Conservation (phyloP, 257 asterid genomes). For the Jaltomata sinuosa region DNA sequence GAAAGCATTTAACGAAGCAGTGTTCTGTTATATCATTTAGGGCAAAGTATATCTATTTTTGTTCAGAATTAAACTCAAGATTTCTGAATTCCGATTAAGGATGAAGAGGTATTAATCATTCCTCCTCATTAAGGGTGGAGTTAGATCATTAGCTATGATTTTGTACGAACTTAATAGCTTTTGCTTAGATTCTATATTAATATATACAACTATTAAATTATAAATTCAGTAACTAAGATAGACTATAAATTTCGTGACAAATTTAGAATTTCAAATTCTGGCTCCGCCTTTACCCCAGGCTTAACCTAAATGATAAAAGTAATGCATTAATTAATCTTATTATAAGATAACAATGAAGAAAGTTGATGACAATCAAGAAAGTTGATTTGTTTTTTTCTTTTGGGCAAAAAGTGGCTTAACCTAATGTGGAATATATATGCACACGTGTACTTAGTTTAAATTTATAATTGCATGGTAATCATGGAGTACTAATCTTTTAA, state of each 20-base stretch:
- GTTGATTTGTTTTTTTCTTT: not conserved
- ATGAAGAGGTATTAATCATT: not conserved
- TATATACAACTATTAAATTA: not conserved
- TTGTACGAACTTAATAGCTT: not conserved
- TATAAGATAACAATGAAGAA: not conserved
- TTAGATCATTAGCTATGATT: not conserved
- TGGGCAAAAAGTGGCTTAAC: not conserved
- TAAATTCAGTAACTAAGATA: not conserved
- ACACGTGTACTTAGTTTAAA: not conserved
- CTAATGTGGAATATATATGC: not conserved
- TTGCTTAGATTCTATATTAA: not conserved
- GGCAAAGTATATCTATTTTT: not conserved
- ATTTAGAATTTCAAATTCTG: rapidly evolving
- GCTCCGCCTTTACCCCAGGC: rapidly evolving
- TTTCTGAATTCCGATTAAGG: not conserved
- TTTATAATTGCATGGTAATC: constrained; percentile 2
- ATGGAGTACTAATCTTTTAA: not conserved
- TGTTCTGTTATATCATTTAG: not conserved
- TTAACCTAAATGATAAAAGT: not conserved
- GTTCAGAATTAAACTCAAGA: not conserved
- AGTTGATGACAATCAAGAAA: not conserved
- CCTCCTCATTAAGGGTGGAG: not conserved
- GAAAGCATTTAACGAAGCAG: no score
- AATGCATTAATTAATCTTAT: not conserved
- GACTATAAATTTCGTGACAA: not conserved